Evolutionary conservation across 192 early-diverging fungal species (phyloP).

Genomic region (Coemansia sp.): DNA sequence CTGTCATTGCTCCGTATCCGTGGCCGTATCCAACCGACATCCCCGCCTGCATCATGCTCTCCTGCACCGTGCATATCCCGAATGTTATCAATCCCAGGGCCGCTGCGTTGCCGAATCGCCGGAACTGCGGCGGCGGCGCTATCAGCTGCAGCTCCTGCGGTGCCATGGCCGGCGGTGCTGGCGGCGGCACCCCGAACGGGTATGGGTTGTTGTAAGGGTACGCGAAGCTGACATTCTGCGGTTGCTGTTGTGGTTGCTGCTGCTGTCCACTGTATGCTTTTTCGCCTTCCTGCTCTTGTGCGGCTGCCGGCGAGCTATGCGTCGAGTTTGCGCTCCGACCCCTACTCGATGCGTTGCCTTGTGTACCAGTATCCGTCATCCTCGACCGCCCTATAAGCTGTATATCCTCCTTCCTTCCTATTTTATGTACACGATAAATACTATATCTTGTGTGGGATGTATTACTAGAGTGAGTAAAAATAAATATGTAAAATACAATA

Average conservation of each 20-base stretch:
- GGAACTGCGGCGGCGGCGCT: constrained; percentile 48
- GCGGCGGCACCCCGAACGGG: background rate
- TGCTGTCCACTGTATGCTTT: too few relatives aligned
- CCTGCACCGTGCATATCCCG: constrained; percentile 46
- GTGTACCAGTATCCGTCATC: too few relatives aligned
- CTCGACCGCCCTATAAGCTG: too few relatives aligned
- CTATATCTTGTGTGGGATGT: too few relatives aligned
- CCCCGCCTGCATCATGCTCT: constrained; percentile 47
- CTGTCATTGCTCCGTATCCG: constrained; percentile 32
- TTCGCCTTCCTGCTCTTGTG: too few relatives aligned
- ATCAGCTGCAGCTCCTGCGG: constrained; percentile 47
- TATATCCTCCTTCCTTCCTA: too few relatives aligned
- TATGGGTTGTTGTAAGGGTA: constrained; percentile 3
- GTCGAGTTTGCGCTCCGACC: too few relatives aligned
- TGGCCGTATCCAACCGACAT: constrained; percentile 52
- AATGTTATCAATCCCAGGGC: constrained; percentile 49
- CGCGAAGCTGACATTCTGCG: background rate
- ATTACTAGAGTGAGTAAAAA: too few relatives aligned
- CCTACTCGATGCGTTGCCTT: background rate
- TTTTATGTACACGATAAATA: too few relatives aligned
- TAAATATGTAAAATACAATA: background rate
- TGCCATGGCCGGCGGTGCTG: background rate
- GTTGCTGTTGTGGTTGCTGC: background rate
- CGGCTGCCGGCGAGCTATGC: too few relatives aligned
- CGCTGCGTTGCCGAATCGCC: constrained; percentile 51